Base-by-base conservation (phyloP, 2,329 filamentous ascomycete genomes). In the Gaeumannomyces tritici region DNA sequence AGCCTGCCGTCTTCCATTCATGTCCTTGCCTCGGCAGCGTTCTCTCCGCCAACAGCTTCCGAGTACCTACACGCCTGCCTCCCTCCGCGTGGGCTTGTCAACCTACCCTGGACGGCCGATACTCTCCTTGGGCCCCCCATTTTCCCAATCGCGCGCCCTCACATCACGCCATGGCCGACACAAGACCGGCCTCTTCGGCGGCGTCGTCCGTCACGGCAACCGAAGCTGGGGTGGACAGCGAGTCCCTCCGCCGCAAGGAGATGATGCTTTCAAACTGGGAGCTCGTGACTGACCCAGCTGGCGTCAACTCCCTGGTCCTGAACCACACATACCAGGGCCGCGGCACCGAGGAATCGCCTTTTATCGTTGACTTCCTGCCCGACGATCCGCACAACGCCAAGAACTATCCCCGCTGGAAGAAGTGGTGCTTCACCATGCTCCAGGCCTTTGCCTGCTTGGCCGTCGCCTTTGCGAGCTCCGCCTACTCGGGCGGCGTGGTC, bases 381-480 rank as follows among this genome's bases (percentile, higher is more conserved):
- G 73, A 51, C 12, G 89, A 92, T 70, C 80, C 82, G 12, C 82
- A 84, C 66, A 89, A 91, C 71, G 87, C 89, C 0, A 82, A 88
- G 79, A 76, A 77, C 59, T 89, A 85, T 67, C 74, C 80, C 12
- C 64, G 69, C 2, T 62, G 69, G 31, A 82, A 81, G 73, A 90
- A 90, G 75, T 91, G 89, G 88, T 70, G 72, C 33, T 83, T 88
- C 65, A 88, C 86, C 1, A 69, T 83, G 61, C 71, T 88, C 55
- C 83, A 88, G 63, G 87, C 88, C 15, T 68, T 88, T 31, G 84
- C 88, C 18, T 89, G 87, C 1, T 79, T 92, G 56, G 87, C 81
- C 31, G 87, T 91, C 33, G 79, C 89, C 3, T 88, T 92, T 67
- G 83, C 85, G 62, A 89, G 86, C 24, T 88, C 85, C 1, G 88